These are phyloP conservation scores for Stachybotrys chartarum DNA, from an alignment of 2,329 filamentous ascomycete species.

Conservation along the genomic window DNA sequence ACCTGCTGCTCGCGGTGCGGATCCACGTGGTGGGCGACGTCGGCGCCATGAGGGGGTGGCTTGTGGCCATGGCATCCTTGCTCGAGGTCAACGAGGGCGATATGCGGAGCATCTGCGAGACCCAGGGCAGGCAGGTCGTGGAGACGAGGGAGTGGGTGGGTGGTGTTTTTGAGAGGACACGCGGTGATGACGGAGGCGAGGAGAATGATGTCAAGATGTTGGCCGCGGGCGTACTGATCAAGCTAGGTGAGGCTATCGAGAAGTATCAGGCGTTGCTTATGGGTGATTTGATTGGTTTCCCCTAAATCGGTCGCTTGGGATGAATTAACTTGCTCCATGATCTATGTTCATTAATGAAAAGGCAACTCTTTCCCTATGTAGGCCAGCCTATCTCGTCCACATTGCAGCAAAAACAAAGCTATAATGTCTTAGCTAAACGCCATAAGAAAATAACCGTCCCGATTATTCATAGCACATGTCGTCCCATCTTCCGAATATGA, in stretches of 20 bases:
- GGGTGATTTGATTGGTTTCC: constrained; percentile 53
- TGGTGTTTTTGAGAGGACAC: constrained; percentile 59
- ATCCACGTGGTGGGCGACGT: constrained; percentile 54
- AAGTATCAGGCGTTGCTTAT: constrained; percentile 71
- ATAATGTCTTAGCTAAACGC: not conserved
- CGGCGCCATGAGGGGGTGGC: constrained; percentile 61
- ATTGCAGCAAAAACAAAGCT: too few species aligned
- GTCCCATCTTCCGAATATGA: not conserved
- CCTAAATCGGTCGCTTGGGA: constrained; percentile 1
- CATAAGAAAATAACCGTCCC: not conserved
- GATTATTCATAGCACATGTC: not conserved
- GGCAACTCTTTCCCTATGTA: too few species aligned
- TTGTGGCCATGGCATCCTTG: constrained; percentile 73
- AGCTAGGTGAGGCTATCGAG: constrained; percentile 73
- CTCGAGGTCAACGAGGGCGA: constrained; percentile 75
- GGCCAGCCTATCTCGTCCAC: too few species aligned
- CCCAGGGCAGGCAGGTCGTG: constrained; percentile 68
- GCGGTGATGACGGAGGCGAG: constrained; percentile 49
- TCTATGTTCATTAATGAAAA: too few species aligned
- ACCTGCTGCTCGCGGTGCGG: constrained; percentile 67
- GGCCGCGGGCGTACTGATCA: constrained; percentile 70
- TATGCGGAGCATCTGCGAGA: constrained; percentile 63
- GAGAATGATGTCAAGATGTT: constrained; percentile 75
- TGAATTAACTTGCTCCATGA: too few species aligned
- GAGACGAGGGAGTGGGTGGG: constrained; percentile 86